A percentile compares a stretch with the other conserved stretches of the same genome.
Conservation (phyloP, 2,329 filamentous ascomycete species). For the Ophiostoma triangulosporum region DNA sequence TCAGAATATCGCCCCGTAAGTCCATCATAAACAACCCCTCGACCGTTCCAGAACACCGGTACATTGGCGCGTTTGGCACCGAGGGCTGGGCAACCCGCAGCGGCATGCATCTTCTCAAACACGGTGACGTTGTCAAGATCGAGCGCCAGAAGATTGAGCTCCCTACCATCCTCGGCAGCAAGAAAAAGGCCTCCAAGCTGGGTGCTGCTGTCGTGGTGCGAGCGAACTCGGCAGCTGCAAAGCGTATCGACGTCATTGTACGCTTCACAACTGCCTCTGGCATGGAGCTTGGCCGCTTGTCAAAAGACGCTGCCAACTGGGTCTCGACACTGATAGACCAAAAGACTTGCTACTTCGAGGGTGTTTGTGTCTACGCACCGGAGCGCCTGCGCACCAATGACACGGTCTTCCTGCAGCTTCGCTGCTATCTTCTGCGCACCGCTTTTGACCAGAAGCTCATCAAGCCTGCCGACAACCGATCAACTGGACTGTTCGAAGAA, state of each 20-base stretch:
- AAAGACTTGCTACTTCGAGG: constrained; percentile 75
- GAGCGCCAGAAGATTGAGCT: constrained; percentile 69
- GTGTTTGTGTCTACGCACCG: constrained; percentile 75
- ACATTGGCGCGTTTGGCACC: constrained; percentile 83
- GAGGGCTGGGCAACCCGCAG: constrained; percentile 87
- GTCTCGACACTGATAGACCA: constrained; percentile 87
- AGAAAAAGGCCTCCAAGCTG: constrained; percentile 30
- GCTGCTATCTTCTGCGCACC: constrained; percentile 58
- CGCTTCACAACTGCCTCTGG: constrained; percentile 72
- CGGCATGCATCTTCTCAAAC: constrained; percentile 58
- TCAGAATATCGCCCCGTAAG: constrained; percentile 7
- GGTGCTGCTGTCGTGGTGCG: constrained; percentile 23
- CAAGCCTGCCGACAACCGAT: constrained; percentile 53
- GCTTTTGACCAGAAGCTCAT: constrained; percentile 58
- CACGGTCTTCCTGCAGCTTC: constrained; percentile 81
- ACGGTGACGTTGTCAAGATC: constrained; percentile 73
- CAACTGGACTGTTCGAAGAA: constrained; percentile 64
- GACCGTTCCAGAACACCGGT: constrained; percentile 38
- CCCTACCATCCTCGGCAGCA: constrained; percentile 24
- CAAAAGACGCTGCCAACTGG: constrained; percentile 81
- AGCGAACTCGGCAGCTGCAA: constrained; percentile 38
- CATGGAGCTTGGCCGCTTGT: constrained; percentile 72
- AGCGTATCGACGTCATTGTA: constrained; percentile 73
- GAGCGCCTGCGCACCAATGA: constrained; percentile 80
- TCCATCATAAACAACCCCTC: background rate